These are phyloP conservation scores for Huntiella abstrusa DNA, from an alignment of 2,329 filamentous ascomycete genomes.

Conservation along the genomic window DNA sequence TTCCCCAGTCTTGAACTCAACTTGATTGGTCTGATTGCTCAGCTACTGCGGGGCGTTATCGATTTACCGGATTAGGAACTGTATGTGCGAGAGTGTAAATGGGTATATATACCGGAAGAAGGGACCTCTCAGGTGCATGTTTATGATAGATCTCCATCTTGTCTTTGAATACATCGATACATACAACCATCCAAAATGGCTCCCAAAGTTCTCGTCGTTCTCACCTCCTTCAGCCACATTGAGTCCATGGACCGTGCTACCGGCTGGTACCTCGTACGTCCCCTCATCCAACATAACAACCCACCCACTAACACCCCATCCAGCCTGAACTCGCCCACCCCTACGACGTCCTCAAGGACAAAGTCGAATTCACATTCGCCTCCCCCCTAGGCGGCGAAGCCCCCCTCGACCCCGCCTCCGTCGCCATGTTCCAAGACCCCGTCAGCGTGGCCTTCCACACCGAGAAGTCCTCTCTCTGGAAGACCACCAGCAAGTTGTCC, in stretches of 20 bases:
- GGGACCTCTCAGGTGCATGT: too few relatives aligned
- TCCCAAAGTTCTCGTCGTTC: conserved; percentile 49
- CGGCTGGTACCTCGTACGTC: conserved; percentile 49
- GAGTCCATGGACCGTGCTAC: conserved; percentile 32
- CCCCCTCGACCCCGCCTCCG: conserved; percentile 39
- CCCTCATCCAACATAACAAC: neutral
- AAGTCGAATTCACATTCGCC: conserved; percentile 35
- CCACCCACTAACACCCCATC: conserved; percentile 1
- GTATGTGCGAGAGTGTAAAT: too few relatives aligned
- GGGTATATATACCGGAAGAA: too few relatives aligned
- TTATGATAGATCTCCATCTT: too few relatives aligned
- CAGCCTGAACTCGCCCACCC: conserved; percentile 47
- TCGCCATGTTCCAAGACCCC: conserved; percentile 37
- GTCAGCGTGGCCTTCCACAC: conserved; percentile 34
- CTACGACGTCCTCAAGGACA: conserved; percentile 35
- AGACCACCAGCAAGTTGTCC: conserved; percentile 39
- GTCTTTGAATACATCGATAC: too few relatives aligned
- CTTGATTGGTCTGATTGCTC: too few relatives aligned
- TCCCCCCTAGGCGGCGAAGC: conserved; percentile 44
- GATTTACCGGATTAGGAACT: too few relatives aligned
- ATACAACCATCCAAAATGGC: conserved; percentile 21
- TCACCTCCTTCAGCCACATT: conserved; percentile 41
- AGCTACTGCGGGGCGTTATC: too few relatives aligned
- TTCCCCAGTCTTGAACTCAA: too few relatives aligned
- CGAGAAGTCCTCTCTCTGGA: conserved; percentile 40